phyloP scores from a whole-genome alignment of 2,329 filamentous ascomycete species.

The Diaporthe australafricana region DNA sequence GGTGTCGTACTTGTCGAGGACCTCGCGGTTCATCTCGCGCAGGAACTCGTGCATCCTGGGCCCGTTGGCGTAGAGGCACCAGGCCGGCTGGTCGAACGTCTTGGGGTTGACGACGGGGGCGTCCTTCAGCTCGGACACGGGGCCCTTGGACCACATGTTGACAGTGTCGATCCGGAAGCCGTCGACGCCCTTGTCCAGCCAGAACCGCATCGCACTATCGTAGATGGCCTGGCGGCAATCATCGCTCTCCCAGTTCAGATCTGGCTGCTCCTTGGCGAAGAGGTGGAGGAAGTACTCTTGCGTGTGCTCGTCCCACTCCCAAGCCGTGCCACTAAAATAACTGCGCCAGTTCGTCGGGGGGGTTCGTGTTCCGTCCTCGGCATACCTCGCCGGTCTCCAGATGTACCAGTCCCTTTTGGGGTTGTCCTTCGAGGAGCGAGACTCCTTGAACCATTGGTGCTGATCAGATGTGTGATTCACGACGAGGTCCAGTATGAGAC shows the following conservation, averaged over 20 bases:
- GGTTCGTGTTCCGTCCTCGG: conserved; percentile 68
- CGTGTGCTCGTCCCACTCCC: conserved; percentile 79
- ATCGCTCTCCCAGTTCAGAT: conserved; percentile 86
- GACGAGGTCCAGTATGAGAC: conserved; percentile 79
- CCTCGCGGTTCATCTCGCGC: conserved; percentile 69
- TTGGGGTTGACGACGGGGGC: conserved; percentile 64
- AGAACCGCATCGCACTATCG: conserved; percentile 79
- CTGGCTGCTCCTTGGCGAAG: conserved; percentile 81
- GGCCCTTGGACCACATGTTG: conserved; percentile 75
- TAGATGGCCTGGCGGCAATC: conserved; percentile 77
- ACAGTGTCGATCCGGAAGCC: conserved; percentile 83
- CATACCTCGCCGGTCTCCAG: conserved; percentile 55
- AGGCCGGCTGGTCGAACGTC: conserved; percentile 63
- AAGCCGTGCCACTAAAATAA: conserved; percentile 71
- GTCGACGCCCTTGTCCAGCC: conserved; percentile 79
- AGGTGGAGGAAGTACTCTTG: conserved; percentile 82
- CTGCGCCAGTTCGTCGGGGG: conserved; percentile 82
- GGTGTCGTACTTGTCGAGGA: conserved; percentile 71
- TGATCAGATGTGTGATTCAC: conserved; percentile 82
- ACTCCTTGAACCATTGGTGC: conserved; percentile 78
- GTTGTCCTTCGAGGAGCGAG: conserved; percentile 68
- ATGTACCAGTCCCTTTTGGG: conserved; percentile 79
- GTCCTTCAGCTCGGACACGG: conserved; percentile 61
- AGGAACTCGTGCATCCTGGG: conserved; percentile 77
- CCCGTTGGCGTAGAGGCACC: conserved; percentile 73